Conservation (phyloP, 2,329 filamentous ascomycete genomes). For the Penicillium sp. region DNA sequence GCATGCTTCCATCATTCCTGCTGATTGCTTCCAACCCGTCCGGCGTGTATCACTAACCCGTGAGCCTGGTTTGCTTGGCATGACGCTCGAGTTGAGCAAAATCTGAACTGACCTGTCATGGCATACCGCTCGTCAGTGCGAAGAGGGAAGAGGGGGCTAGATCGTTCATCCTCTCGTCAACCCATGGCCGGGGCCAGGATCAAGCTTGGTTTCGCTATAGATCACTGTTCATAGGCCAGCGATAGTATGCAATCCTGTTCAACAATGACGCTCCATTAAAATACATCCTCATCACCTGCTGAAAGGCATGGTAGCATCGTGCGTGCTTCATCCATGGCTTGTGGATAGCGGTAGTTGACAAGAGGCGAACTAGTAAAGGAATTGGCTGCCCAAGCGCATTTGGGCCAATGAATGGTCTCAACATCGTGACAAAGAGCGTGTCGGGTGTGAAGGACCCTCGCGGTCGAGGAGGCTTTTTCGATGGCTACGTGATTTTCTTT, state of each 20-base stretch:
- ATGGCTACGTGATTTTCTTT: neutral
- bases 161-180: neutral
- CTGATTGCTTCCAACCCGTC: conserved; percentile 14
- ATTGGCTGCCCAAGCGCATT: neutral
- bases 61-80: conserved; percentile 11
- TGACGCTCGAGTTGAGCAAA: conserved; percentile 13
- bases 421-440: neutral
- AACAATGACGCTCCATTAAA: neutral
- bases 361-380: neutral
- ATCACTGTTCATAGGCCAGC: neutral
- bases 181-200: neutral
- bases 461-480: neutral
- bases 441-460: neutral
- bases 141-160: neutral
- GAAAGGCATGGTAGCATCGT: neutral
- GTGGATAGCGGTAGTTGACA: neutral
- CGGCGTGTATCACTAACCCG: conserved; percentile 14
- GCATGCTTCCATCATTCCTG: neutral
- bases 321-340: neutral
- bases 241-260: neutral
- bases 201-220: neutral
- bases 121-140: neutral
- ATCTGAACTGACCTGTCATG: conserved; percentile 13
- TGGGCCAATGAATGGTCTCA: neutral
- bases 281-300: neutral